phyloP scores from a whole-genome alignment of 2,329 filamentous ascomycete species.

The Cercospora beticola region DNA sequence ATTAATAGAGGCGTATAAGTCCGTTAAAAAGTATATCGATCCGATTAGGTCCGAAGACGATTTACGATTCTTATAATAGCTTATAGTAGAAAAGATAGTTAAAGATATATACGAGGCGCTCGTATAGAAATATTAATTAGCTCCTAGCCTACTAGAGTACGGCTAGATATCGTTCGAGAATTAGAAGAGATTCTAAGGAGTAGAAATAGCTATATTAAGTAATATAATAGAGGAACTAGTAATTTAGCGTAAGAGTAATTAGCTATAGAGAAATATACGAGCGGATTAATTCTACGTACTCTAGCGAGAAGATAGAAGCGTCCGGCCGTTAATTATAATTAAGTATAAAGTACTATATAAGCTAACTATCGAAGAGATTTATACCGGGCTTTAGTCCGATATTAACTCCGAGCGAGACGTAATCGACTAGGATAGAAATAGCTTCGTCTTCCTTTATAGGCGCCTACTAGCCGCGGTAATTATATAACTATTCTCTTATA shows the following conservation, averaged over 20 bases:
- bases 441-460: constrained; percentile 10
- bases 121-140: neutral
- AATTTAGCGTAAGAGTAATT: neutral
- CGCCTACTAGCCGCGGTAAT: constrained; percentile 17
- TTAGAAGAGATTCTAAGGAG: neutral
- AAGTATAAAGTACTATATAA: constrained; percentile 1
- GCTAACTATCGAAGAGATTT: neutral
- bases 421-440: constrained; percentile 12
- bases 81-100: neutral
- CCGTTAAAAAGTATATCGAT: neutral
- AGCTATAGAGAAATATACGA: neutral
- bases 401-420: constrained; percentile 11
- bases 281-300: neutral
- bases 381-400: neutral
- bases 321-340: neutral
- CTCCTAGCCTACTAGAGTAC: neutral
- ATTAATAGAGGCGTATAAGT: neutral
- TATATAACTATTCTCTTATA: constrained; percentile 21
- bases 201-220: neutral
- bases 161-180: neutral
- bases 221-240: neutral
- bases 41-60: neutral
- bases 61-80: neutral
- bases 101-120: neutral
- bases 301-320: neutral